Evolutionary conservation across 208 protist genomes (phyloP).

Genomic region (Leishmania amazonensis): DNA sequence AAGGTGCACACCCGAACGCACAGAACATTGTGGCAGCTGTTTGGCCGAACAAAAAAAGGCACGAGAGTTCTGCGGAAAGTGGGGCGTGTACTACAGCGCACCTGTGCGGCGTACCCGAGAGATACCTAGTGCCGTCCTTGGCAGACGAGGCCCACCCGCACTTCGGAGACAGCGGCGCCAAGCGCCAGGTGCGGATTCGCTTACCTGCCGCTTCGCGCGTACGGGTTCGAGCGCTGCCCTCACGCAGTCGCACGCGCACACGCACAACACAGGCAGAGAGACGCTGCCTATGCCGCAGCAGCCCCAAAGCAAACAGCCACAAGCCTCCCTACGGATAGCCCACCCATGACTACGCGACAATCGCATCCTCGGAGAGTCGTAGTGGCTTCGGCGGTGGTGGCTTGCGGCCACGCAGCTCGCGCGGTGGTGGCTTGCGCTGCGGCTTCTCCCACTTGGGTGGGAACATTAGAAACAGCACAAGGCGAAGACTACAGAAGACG

Average conservation of each 20-base stretch:
- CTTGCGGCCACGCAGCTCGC: conserved; percentile 33
- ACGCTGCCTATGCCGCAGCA: not conserved
- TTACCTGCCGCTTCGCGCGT: not conserved
- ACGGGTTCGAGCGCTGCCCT: not conserved
- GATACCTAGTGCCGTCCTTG: not conserved
- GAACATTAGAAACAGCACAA: conserved; percentile 78
- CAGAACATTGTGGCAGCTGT: not conserved
- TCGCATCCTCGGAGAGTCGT: conserved; percentile 24
- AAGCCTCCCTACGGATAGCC: not conserved
- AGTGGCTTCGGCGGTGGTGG: conserved; percentile 73
- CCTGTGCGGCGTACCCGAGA: not conserved
- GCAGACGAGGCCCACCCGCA: not conserved
- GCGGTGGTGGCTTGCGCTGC: conserved; percentile 72
- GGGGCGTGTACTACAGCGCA: not conserved
- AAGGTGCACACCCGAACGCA: not conserved
- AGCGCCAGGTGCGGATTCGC: not conserved
- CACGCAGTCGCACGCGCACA: not conserved
- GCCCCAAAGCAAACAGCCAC: not conserved
- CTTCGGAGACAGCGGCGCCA: not conserved
- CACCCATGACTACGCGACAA: conserved; percentile 29
- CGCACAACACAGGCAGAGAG: conserved; percentile 4
- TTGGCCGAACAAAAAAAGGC: not conserved
- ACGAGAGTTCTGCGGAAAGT: not conserved
- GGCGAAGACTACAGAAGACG: conserved; percentile 67
- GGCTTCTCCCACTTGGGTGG: conserved; percentile 80